Base-by-base conservation (phyloP, 73 alveolate species). In the Diophrys sp. region DNA sequence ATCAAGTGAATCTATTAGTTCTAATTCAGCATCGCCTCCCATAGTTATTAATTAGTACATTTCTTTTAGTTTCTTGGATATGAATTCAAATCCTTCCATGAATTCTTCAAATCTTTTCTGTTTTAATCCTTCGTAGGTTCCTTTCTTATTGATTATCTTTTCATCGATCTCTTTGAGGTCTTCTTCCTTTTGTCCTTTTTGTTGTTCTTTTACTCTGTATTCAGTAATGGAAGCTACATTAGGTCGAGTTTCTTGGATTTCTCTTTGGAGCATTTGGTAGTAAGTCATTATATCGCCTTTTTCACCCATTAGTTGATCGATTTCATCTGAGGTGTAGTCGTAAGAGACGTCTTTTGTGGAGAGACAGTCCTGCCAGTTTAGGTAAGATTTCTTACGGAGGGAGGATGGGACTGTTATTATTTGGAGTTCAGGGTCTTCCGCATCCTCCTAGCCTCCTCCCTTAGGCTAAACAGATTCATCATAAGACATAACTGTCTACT, bases 11-110 rank as follows among this genome's bases (percentile, higher is more conserved):
- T 94, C 97, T 0, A 87, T 88, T 31, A 90, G 82, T 80, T 91
- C 97, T 32, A 94, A 83, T 72, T 94, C 98, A 0, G 95, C 92
- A 80, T 85, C 93, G 32, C 97, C 94, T 30, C 94, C 72, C 82
- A 56, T 80, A 28, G 79, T 71, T 28, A 80, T 34, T 1, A 75
- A 31, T 71, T 88, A 80, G 79, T 95, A 95, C 84, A 91, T 95
- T 62, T 92, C 96, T 56, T 88, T 90, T 44, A 95, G 80, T 79
- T 85, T 84, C 23, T 85, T 54, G 30, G 91, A 81, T 32, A 95
- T 93, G 28, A 83, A 71, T 33, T 73, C 73, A 77, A 93, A 95
- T 31, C 99, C 98, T 62, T 88, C 86, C 94, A 89, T 94, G 73
- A 94, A 94, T 73, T 85, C 88, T 67, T 90, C 90, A 67, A 81